phyloP scores from a whole-genome alignment of 306 rosid genomes.

The Glycine tomentella region DNA sequence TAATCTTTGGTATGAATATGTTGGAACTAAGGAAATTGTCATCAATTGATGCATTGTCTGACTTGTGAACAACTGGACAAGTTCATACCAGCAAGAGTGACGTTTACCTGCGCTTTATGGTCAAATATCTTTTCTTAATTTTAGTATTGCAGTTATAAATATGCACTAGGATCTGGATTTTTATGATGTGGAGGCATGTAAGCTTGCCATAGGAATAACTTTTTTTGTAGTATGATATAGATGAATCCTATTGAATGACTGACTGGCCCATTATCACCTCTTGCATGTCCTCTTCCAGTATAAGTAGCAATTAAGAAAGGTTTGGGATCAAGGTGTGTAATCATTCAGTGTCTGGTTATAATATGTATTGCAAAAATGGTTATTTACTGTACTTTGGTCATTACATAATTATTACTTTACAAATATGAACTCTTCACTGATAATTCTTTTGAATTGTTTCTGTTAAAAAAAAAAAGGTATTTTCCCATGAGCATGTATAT shows the following conservation, averaged over 20 bases:
- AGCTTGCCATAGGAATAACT: background rate
- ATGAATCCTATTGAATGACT: conserved; percentile 13
- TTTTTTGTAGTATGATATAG: background rate
- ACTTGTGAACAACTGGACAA: background rate
- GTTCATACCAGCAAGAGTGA: background rate
- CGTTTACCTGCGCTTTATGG: background rate
- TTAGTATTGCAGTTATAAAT: background rate
- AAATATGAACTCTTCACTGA: too few relatives aligned
- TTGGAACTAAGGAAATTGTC: conserved; percentile 18
- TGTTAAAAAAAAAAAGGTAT: too few relatives aligned
- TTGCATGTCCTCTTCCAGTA: conserved; percentile 29
- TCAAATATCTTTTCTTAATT: conserved; percentile 4
- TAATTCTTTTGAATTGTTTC: too few relatives aligned
- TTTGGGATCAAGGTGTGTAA: background rate
- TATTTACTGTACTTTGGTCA: conserved; percentile 3
- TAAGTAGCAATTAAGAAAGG: conserved; percentile 17
- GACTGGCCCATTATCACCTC: background rate
- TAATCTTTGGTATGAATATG: conserved; percentile 30
- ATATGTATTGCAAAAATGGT: conserved; percentile 2
- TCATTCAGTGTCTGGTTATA: conserved; percentile 4
- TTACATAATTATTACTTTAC: background rate
- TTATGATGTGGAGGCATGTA: background rate
- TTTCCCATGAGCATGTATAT: background rate
- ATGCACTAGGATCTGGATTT: conserved; percentile 28
- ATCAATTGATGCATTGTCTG: conserved; percentile 13